Base-by-base conservation (phyloP, 495 filamentous ascomycete species). In the Jackrogersella minutella region DNA sequence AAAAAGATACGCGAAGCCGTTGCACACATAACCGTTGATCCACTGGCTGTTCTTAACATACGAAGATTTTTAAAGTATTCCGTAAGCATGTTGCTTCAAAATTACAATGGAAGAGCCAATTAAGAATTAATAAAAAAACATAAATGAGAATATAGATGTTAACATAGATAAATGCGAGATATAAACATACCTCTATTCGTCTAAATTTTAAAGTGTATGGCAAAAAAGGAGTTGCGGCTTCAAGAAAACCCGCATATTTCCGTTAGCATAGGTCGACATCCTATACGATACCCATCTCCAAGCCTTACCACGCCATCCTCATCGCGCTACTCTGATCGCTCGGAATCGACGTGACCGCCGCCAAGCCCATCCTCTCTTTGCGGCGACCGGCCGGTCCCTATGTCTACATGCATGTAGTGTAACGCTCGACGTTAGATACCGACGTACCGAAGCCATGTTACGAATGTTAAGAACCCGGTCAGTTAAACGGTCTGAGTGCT, bases 1-100 rank as follows among this genome's bases (percentile, higher is more conserved):
- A n/a, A n/a, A n/a, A 30, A 69, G 66, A 69, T 69, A 69, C 56
- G 66, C 66, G 61, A 69, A 44, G 37, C 13, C 37, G 0, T 16
- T 60, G 31, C 41, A 50, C 34, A 47, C 56, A 53, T 57, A 30
- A 16, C 24, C 7, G 26, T 52, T n/a, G 65, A 40, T 63, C 65
- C 64, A 62, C 58, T 17, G 44, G 17, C 44, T 34, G n/a, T 44
- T 46, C 58, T 50, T 68, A 62, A 46, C 39, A 37, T 68, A 51
- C 40, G 41, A 43, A 59, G 9, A 24, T 44, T 36, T n/a, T 28
- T 21, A 7, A 49, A 33, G 49, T 13, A 62, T 53, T 54, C 39
- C 37, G 30, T 49, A 49, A 39, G 28, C 58, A 47, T 21, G 49
- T 47, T 47, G 26, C 24, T 46, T 9, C 47, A 13, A 39, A 34